Evolutionary conservation across 1,284 basidiomycete species (phyloP).

Genomic region (Ceratobasidium sp.): DNA sequence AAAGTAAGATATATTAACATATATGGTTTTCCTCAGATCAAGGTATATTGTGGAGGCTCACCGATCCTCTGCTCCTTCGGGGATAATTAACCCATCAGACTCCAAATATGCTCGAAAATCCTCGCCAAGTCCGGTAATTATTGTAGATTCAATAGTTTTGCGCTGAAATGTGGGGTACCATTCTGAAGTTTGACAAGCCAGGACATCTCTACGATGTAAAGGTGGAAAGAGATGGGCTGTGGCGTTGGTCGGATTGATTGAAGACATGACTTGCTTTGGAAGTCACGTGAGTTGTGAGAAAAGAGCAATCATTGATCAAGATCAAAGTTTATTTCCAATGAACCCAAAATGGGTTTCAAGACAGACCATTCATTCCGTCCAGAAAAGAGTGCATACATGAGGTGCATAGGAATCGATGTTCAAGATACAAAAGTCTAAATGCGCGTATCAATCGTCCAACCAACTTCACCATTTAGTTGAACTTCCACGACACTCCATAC

Average conservation of each 20-base stretch:
- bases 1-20: slow-evolving; percentile 46
- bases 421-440: too few species aligned
- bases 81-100: slow-evolving; percentile 79
- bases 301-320: too few species aligned
- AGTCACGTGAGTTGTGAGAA: too few species aligned
- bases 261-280: slow-evolving; percentile 2
- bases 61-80: slow-evolving; percentile 78
- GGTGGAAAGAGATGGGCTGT: slow-evolving; percentile 57
- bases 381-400: too few species aligned
- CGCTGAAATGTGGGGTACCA: slow-evolving; percentile 83
- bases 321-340: too few species aligned
- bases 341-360: too few species aligned
- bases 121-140: slow-evolving; percentile 71
- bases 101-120: slow-evolving; percentile 77
- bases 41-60: slow-evolving; percentile 52
- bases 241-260: neutral
- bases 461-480: slow-evolving; percentile 22
- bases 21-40: slow-evolving; percentile 44
- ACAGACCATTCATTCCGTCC: too few species aligned
- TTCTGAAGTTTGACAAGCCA: slow-evolving; percentile 81
- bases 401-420: too few species aligned
- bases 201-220: slow-evolving; percentile 60
- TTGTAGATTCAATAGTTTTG: slow-evolving; percentile 74
- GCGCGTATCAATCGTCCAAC: neutral
- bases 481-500: slow-evolving; percentile 35